Percentiles rank a stretch among this genome's conserved stretches.
These are phyloP conservation scores for Colletotrichum cordylinicola DNA, from an alignment of 2,329 filamentous ascomycete genomes.

Conservation along the genomic window DNA sequence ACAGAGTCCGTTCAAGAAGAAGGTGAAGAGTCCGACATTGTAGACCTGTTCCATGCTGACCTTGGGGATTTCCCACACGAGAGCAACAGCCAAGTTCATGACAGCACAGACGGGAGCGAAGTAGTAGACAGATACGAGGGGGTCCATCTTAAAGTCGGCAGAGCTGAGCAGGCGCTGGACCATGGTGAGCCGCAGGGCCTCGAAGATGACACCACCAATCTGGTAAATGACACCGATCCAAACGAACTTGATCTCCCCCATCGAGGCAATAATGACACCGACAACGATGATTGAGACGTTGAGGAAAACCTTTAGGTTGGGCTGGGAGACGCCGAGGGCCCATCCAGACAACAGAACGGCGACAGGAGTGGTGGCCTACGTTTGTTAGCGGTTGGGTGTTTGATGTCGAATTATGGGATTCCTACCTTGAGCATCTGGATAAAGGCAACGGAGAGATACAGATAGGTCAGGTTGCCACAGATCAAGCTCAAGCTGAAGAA, in stretches of 20 bases:
- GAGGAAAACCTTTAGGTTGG: constrained; percentile 84
- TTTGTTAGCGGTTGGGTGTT: neutral
- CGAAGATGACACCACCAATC: constrained; percentile 78
- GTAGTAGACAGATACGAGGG: constrained; percentile 87
- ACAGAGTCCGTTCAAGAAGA: constrained; percentile 78
- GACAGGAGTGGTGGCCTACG: constrained; percentile 90
- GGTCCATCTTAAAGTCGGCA: constrained; percentile 91
- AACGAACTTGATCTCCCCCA: constrained; percentile 95
- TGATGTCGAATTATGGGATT: neutral
- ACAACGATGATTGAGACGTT: constrained; percentile 96
- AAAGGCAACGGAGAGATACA: constrained; percentile 94
- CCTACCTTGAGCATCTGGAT: constrained; percentile 98
- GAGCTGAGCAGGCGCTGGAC: constrained; percentile 83
- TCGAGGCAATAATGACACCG: constrained; percentile 91
- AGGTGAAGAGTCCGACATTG: constrained; percentile 73
- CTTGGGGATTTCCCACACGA: constrained; percentile 76
- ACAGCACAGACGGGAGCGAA: constrained; percentile 83
- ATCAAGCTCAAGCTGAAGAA: constrained; percentile 97
- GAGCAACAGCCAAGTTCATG: constrained; percentile 78
- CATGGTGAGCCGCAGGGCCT: constrained; percentile 84
- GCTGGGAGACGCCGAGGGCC: constrained; percentile 82
- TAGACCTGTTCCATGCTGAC: constrained; percentile 74
- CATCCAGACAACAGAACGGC: constrained; percentile 91
- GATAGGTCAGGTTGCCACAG: constrained; percentile 93
- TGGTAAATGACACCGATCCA: constrained; percentile 81